These are phyloP conservation scores for Vitis hybrid DNA, from an alignment of 177 flowering plant species.

Conservation along the genomic window DNA sequence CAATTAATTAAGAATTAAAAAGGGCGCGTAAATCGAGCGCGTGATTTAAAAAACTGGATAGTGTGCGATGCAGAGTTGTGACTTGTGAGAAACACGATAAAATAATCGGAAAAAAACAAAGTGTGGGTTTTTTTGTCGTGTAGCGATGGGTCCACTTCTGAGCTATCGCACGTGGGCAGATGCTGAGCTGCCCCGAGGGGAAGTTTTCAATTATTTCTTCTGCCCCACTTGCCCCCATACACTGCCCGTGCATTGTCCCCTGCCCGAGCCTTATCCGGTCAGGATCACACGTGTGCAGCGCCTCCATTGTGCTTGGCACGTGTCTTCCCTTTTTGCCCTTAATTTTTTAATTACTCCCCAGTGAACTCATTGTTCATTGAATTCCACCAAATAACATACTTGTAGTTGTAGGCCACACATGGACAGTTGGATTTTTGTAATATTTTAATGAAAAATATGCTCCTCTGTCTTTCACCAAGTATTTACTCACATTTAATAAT, in stretches of 20 bases:
- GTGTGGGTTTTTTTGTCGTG: conserved; percentile 13
- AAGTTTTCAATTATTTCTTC: conserved; percentile 20
- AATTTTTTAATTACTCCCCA: too few relatives aligned
- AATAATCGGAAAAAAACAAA: too few relatives aligned
- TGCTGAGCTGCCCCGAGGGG: conserved; percentile 4
- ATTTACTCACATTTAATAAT: too few relatives aligned
- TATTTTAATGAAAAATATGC: too few relatives aligned
- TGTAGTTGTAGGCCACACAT: too few relatives aligned
- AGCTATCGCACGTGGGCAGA: conserved; percentile 35
- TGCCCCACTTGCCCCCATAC: conserved; percentile 40
- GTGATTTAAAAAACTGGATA: background rate
- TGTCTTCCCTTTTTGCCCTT: background rate
- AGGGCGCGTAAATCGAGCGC: conserved; percentile 8
- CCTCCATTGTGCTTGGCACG: background rate
- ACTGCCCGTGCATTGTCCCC: conserved; percentile 28
- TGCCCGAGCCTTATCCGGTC: conserved; percentile 27
- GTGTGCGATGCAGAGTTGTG: background rate
- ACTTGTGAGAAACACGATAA: background rate
- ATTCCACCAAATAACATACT: too few relatives aligned
- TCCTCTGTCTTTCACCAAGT: too few relatives aligned
- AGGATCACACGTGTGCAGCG: conserved; percentile 19
- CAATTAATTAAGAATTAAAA: background rate
- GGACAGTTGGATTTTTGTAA: too few relatives aligned
- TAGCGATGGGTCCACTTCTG: conserved; percentile 23
- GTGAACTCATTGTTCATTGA: too few relatives aligned